These are phyloP conservation scores for Blepharisma undulans DNA, from an alignment of 169 alveolate species.

Conservation along the genomic window DNA sequence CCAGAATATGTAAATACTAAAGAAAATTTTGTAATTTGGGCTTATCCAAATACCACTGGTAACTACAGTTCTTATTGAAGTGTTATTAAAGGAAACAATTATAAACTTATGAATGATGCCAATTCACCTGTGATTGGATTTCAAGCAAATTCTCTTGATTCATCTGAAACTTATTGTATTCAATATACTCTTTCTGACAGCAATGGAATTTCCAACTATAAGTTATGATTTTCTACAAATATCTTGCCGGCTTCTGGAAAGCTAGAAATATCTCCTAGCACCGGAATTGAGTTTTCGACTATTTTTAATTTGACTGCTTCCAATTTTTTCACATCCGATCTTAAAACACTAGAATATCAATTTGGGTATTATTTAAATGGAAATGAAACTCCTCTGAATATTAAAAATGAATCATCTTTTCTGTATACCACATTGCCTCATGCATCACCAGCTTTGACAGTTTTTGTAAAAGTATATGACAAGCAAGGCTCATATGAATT, in stretches of 20 bases:
- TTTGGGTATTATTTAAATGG: background rate
- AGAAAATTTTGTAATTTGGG: background rate
- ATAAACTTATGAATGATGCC: background rate
- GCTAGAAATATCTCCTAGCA: background rate
- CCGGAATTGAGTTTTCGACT: background rate
- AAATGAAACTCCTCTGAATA: background rate
- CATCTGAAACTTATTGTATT: background rate
- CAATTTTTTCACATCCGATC: background rate
- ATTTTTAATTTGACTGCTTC: background rate
- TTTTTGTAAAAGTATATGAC: slow-evolving; percentile 8
- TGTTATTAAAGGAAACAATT: background rate
- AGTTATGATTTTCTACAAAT: background rate
- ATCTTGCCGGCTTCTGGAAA: background rate
- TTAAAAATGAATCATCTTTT: slow-evolving; percentile 14
- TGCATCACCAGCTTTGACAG: background rate
- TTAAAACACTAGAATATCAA: background rate
- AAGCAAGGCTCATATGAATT: background rate
- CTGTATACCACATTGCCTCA: background rate
- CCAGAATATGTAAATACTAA: background rate
- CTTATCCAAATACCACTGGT: background rate
- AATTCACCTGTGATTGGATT: background rate
- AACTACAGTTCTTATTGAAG: background rate
- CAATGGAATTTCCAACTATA: background rate
- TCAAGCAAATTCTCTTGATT: background rate
- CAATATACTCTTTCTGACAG: background rate